Evolutionary conservation across 768 basidiomycete genomes (phyloP), one percentile per base, ranked within the genome.

Genomic region (Pulveroboletus sp.): DNA sequence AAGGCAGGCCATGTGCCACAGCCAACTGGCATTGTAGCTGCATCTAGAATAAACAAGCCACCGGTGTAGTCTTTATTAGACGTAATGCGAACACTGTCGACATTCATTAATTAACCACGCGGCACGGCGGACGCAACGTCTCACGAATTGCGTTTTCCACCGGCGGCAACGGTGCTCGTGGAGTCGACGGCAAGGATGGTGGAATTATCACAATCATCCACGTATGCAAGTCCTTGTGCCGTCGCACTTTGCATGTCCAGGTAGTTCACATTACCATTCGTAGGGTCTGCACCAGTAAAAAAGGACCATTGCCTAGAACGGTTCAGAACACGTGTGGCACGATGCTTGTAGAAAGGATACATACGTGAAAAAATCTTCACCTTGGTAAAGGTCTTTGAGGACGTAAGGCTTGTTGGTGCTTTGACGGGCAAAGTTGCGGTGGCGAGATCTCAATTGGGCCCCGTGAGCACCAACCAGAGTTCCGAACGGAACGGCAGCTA

Each of bases 1-100:
- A 71, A 85, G 67, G 84, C 86, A 69, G 68, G 83, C 76, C 79
- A 80, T 33, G 72, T 69, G 46, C 77, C 73, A 60, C 84, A 87
- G 0, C 88, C 88, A 46, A 79, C 74, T 8, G 87, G 87, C 83
- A 87, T 86, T 2, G 77, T 69, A 44, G 62, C 75, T 48, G 88
- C 78, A 58, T 89, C 88, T 15, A 87, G 76, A 56, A 90, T 81
- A 70, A 90, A 87, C 10, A 90, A 71, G 5, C 88, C 88, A n/a
- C 72, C 65, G 42, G 68, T 77, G 61, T 81, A 89, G 21, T 64
- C 70, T 61, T 84, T 82, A 60, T 79, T 77, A 28, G 82, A 75
- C 47, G 71, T 76, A 54, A 90, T 86, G 43, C 88, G 83, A 33
- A 90, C 77, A 26, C 85, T 86, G 47, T 13, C 35, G 5, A 39